Percentiles rank a stretch among this genome's conserved stretches.
Conservation (phyloP, 164 flowering plant genomes). For the Vitis cinerea region DNA sequence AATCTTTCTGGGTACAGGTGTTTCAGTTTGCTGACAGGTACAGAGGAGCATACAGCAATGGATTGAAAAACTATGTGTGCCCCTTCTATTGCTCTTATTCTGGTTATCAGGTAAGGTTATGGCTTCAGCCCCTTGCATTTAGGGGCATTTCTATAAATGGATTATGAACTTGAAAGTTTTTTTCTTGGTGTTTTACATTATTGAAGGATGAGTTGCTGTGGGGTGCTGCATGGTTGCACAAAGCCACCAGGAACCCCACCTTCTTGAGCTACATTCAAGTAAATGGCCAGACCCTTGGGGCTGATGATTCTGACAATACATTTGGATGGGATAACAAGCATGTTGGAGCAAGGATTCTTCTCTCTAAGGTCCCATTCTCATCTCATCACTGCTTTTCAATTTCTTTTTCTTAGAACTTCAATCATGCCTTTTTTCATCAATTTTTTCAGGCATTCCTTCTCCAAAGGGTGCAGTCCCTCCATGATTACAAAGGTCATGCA, state of each 20-base stretch:
- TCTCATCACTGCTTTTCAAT: too few relatives aligned
- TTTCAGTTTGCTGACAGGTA: slow-evolving; percentile 82
- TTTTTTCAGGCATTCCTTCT: slow-evolving; percentile 72
- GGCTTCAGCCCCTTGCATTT: background rate
- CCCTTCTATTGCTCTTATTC: slow-evolving; percentile 88
- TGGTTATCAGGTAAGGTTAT: slow-evolving; percentile 71
- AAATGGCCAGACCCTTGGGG: slow-evolving; percentile 83
- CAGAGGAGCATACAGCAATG: slow-evolving; percentile 85
- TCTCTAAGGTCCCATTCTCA: slow-evolving; percentile 60
- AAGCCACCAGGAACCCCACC: slow-evolving; percentile 67
- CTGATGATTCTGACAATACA: slow-evolving; percentile 67
- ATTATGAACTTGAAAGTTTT: background rate
- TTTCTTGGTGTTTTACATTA: background rate
- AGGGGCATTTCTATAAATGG: background rate
- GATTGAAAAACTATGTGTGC: slow-evolving; percentile 57
- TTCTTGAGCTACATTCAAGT: slow-evolving; percentile 74
- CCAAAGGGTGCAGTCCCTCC: slow-evolving; percentile 65
- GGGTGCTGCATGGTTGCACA: slow-evolving; percentile 97
- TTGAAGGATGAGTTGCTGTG: slow-evolving; percentile 86
- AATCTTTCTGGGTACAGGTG: slow-evolving; percentile 33
- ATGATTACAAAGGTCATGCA: slow-evolving; percentile 84
- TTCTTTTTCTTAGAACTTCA: background rate
- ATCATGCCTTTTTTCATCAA: background rate
- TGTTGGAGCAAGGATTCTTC: slow-evolving; percentile 86
- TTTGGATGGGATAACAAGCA: slow-evolving; percentile 99